phyloP scores from a whole-genome alignment of 148 eudicot genomes.

The Spergularia marina region DNA sequence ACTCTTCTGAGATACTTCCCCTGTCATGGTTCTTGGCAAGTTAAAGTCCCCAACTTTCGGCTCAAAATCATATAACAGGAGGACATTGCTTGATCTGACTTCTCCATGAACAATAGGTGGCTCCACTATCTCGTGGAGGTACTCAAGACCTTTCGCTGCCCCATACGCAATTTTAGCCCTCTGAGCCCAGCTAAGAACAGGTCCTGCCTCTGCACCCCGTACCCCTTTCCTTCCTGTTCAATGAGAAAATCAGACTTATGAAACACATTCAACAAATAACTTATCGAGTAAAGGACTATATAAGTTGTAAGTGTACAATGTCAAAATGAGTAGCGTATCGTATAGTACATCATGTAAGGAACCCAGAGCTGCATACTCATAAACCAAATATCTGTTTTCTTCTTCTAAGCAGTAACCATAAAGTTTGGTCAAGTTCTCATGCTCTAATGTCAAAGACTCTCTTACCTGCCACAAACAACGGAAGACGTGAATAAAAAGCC shows the following conservation, averaged over 20 bases:
- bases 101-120: constrained; percentile 74
- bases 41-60: constrained; percentile 44
- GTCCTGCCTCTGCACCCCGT: constrained; percentile 76
- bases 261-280: background rate
- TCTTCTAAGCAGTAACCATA: constrained; percentile 57
- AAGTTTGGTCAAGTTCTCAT: constrained; percentile 57
- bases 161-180: constrained; percentile 68
- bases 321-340: constrained; percentile 47
- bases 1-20: constrained; percentile 83
- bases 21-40: constrained; percentile 75
- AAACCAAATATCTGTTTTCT: constrained; percentile 53
- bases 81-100: constrained; percentile 21
- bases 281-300: too few species aligned
- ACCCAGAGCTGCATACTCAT: constrained; percentile 66
- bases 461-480: constrained; percentile 41
- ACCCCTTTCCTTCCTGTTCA: constrained; percentile 52
- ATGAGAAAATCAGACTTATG: constrained; percentile 44
- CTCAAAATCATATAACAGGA: constrained; percentile 50
- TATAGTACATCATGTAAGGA: constrained; percentile 70
- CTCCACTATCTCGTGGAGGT: constrained; percentile 71
- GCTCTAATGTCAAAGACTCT: constrained; percentile 57
- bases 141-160: constrained; percentile 76
- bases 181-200: constrained; percentile 58
- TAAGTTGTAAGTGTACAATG: too few species aligned
- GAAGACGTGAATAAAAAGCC: too few species aligned